A percentile compares a stretch with the other conserved stretches of the same genome.
Conservation (phyloP, 305 asterid genomes). For the Fraxinus sp. region DNA sequence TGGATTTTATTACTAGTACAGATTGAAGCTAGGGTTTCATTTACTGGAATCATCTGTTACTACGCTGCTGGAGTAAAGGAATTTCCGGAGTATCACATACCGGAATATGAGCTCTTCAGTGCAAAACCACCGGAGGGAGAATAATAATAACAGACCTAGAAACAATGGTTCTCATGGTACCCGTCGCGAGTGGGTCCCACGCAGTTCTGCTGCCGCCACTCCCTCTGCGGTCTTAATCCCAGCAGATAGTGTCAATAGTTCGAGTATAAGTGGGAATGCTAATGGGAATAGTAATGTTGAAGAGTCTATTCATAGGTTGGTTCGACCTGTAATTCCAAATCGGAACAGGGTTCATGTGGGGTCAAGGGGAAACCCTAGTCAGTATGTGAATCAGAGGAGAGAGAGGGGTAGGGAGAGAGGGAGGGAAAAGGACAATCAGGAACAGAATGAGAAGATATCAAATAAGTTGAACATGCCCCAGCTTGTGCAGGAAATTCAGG, state of each 20-base stretch:
- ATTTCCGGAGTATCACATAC: conserved; percentile 27
- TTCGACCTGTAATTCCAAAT: conserved; percentile 30
- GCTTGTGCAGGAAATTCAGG: conserved; percentile 93
- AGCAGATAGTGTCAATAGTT: conserved; percentile 36
- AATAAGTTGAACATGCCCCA: conserved; percentile 65
- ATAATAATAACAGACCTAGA: conserved; percentile 48
- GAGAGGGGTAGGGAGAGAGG: conserved; percentile 46
- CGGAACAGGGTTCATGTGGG: conserved; percentile 36
- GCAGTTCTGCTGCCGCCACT: conserved; percentile 35
- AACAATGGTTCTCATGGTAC: conserved; percentile 40
- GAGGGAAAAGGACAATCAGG: conserved; percentile 35
- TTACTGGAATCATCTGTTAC: not conserved
- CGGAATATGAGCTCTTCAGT: conserved; percentile 78
- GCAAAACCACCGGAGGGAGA: conserved; percentile 51
- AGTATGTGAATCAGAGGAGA: conserved; percentile 38
- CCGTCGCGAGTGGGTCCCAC: conserved; percentile 81
- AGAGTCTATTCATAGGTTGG: conserved; percentile 31
- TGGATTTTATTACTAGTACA: conserved; percentile 13
- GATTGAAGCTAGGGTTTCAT: conserved; percentile 29
- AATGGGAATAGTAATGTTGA: conserved; percentile 25
- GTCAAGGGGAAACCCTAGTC: conserved; percentile 37
- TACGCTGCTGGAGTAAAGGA: conserved; percentile 28
- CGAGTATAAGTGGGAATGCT: conserved; percentile 7
- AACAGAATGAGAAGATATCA: conserved; percentile 16
- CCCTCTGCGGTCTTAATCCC: conserved; percentile 18